Percentiles rank a stretch among this genome's conserved stretches.
Evolutionary conservation across 768 basidiomycete species (phyloP).

Genomic region (Strobilomyces confusus): DNA sequence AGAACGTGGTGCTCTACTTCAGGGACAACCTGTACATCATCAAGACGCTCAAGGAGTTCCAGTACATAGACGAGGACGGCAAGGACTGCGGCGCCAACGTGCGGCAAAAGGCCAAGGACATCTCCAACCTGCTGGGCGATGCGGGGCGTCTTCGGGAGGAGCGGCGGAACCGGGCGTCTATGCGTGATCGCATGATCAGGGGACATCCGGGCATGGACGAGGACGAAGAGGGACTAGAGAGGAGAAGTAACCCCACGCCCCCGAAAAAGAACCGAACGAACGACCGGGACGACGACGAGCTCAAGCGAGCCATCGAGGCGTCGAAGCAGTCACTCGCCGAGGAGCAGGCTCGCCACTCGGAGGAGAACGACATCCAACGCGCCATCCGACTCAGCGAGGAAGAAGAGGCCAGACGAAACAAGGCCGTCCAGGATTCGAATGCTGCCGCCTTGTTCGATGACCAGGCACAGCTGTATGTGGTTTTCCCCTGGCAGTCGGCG

Average conservation of each 20-base stretch:
- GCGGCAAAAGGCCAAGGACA: constrained; percentile 96
- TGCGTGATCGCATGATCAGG: constrained; percentile 93
- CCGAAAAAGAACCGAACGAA: constrained; percentile 14
- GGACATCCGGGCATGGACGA: constrained; percentile 42
- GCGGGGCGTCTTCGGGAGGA: constrained; percentile 82
- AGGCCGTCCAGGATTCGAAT: constrained; percentile 70
- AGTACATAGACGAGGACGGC: constrained; percentile 89
- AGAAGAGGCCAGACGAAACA: constrained; percentile 76
- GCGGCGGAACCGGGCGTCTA: constrained; percentile 75
- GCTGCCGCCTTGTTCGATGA: constrained; percentile 83
- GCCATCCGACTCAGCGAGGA: constrained; percentile 87
- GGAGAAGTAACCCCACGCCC: constrained; percentile 13
- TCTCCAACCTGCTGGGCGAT: constrained; percentile 89
- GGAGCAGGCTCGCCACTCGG: constrained; percentile 59
- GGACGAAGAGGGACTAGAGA: constrained; percentile 22
- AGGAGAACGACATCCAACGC: constrained; percentile 79
- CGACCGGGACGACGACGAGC: constrained; percentile 76
- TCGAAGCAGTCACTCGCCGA: constrained; percentile 71
- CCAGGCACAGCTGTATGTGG: constrained; percentile 66
- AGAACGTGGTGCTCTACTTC: constrained; percentile 99
- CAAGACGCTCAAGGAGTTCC: constrained; percentile 99
- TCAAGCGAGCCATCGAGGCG: constrained; percentile 83
- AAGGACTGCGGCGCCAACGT: constrained; percentile 99
- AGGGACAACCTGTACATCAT: constrained; percentile 95
- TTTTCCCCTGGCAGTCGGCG: neutral